These are phyloP conservation scores for Blastobotrys apis DNA, from an alignment of 1,139 yeast genomes.

Conservation along the genomic window DNA sequence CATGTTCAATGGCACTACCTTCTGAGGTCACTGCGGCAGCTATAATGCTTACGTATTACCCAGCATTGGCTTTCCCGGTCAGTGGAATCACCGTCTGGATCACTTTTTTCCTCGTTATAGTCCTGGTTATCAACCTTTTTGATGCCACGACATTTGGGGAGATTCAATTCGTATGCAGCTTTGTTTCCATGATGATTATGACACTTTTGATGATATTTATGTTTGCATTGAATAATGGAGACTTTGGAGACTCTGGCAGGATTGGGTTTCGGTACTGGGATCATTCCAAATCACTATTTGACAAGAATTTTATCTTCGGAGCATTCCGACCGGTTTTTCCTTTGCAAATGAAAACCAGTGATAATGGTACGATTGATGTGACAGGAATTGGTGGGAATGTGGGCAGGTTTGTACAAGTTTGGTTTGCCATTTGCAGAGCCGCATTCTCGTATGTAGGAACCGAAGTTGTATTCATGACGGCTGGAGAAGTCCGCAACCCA, in stretches of 20 bases:
- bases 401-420: conserved; percentile 62
- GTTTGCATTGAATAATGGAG: conserved; percentile 59
- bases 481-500: conserved; percentile 82
- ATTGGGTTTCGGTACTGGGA: conserved; percentile 71
- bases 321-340: conserved; percentile 66
- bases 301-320: conserved; percentile 55
- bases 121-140: conserved; percentile 52
- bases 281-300: conserved; percentile 45
- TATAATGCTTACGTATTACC: conserved; percentile 65
- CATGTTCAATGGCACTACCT: conserved; percentile 70
- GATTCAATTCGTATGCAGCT: conserved; percentile 59
- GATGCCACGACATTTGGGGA: conserved; percentile 75
- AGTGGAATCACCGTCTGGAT: conserved; percentile 63
- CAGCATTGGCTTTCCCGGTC: conserved; percentile 48
- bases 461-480: conserved; percentile 78
- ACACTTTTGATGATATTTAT: conserved; percentile 56
- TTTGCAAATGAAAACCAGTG: conserved; percentile 26
- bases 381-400: conserved; percentile 56
- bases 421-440: conserved; percentile 61
- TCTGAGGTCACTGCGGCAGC: conserved; percentile 79
- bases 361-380: conserved; percentile 25
- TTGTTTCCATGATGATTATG: conserved; percentile 55
- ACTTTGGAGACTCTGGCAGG: conserved; percentile 23
- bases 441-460: conserved; percentile 77
- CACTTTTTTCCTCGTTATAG: conserved; percentile 50